Base-by-base conservation (phyloP, 805 yeast genomes). In the Teunomyces panamensis region DNA sequence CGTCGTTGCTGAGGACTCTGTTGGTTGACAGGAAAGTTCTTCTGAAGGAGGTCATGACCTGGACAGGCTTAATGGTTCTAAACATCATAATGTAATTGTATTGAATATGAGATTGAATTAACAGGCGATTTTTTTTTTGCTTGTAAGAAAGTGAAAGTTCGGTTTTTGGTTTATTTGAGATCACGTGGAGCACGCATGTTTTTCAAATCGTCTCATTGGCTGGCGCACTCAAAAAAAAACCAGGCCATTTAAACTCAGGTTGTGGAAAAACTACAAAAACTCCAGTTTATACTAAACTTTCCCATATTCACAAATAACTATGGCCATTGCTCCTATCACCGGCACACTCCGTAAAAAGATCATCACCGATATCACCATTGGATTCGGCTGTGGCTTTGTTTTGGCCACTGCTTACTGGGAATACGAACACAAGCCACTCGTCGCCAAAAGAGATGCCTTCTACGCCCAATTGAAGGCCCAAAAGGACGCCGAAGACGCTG, bases 321-420 rank as follows among this genome's bases (percentile, higher is more conserved):
- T 84, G 86, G 85, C 90, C 68, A 78, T 88, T 64, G 87, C 92
- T 64, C 94, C 95, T 62, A 89, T 91, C 63, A 80, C 84, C 46
- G 97, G 97, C 57, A 74, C 85, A 53, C 79, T 91, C 57, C 88
- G 81, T 74, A 87, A 81, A 77, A 87, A 84, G 74, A 81, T 88
- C 69, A 77, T 84, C 65, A 80, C 86, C 57, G 97, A 91, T 63
- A 81, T 91, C 67, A 55, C 82, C 58, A 70, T 85, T 55, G 96
- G 94, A 51, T 78, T 81, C 71, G 79, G 60, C 47, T 60, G 63
- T 54, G 92, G 92, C 48, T 71, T 79, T 50, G 79, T 68, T 34
- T 56, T 71, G 58, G 79, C 83, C 62, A 90, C 85, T 52, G 74
- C 78, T 55, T 79, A 77, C 72, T 90, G 92, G 94, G 86, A 96